Conservation (phyloP, 192 early-diverging fungal species). For the Diversispora epigaea region DNA sequence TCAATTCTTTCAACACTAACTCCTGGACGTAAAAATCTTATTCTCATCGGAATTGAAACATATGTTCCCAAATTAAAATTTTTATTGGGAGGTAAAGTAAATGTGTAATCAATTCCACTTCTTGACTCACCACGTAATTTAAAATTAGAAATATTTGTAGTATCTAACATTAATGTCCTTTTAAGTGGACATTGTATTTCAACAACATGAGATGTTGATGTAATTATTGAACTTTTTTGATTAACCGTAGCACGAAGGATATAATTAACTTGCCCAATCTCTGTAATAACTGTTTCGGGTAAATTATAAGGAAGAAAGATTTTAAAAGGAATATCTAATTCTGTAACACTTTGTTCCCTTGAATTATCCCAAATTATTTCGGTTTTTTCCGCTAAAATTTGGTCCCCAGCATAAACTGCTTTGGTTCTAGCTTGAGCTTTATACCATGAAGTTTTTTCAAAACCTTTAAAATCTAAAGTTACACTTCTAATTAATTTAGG, state of each 20-base stretch:
- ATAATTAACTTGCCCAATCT: conserved; percentile 19
- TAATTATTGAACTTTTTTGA: background rate
- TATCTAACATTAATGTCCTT: background rate
- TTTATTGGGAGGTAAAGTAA: conserved; percentile 31
- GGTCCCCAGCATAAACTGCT: conserved; percentile 8
- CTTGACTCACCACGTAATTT: conserved; percentile 32
- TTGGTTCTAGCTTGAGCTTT: conserved; percentile 29
- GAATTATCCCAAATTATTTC: background rate
- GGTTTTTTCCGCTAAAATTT: conserved; percentile 22
- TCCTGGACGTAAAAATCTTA: conserved; percentile 25
- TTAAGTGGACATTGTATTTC: conserved; percentile 27
- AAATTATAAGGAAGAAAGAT: conserved; percentile 30
- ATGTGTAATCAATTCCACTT: conserved; percentile 19
- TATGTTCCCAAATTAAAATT: conserved; percentile 26
- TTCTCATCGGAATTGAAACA: conserved; percentile 27
- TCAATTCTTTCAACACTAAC: conserved; percentile 32
- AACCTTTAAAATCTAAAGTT: conserved; percentile 6
- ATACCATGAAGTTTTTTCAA: conserved; percentile 30
- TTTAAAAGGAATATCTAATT: conserved; percentile 24
- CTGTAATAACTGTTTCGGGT: conserved; percentile 16
- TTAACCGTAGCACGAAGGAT: conserved; percentile 16
- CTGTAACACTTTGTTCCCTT: background rate
- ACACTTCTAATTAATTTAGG: conserved; percentile 9
- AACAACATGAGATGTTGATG: background rate
- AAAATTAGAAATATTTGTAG: background rate